Conservation (phyloP, 768 basidiomycete genomes). For the Podaxis sp. region DNA sequence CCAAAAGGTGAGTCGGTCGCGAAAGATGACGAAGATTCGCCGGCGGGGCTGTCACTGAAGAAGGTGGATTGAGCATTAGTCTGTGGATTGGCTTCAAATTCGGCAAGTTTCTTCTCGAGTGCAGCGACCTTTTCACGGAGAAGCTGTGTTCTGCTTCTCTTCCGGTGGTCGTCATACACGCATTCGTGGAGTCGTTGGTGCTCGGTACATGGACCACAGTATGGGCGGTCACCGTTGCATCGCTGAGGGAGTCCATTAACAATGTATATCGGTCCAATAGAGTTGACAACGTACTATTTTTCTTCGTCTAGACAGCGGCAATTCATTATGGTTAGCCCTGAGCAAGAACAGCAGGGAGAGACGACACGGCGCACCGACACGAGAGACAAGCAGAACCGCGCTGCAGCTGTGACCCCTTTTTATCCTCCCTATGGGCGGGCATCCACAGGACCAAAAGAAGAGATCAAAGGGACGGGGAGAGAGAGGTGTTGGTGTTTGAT, state of each 20-base stretch:
- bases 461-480: neutral
- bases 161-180: slow-evolving; percentile 55
- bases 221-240: slow-evolving; percentile 56
- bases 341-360: neutral
- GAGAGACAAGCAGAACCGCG: slow-evolving; percentile 41
- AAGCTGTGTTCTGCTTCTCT: slow-evolving; percentile 55
- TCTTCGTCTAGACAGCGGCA: slow-evolving; percentile 27
- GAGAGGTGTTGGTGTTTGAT: neutral
- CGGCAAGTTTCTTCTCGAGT: slow-evolving; percentile 48
- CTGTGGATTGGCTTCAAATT: slow-evolving; percentile 41
- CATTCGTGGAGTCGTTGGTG: slow-evolving; percentile 50
- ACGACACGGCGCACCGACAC: slow-evolving; percentile 31
- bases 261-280: neutral
- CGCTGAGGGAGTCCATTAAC: slow-evolving; percentile 32
- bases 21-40: neutral
- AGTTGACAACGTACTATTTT: slow-evolving; percentile 33
- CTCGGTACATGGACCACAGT: slow-evolving; percentile 51
- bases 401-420: slow-evolving; percentile 21
- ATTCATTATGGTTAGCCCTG: slow-evolving; percentile 1
- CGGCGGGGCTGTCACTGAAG: neutral
- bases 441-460: slow-evolving; percentile 4
- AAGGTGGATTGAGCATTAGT: slow-evolving; percentile 17
- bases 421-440: slow-evolving; percentile 9
- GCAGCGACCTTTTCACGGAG: slow-evolving; percentile 51
- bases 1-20: neutral